Evolutionary conservation across 352 stramenopile species (phyloP), one percentile per base, ranked within the genome.

Genomic region (Lagenidium giganteum): DNA sequence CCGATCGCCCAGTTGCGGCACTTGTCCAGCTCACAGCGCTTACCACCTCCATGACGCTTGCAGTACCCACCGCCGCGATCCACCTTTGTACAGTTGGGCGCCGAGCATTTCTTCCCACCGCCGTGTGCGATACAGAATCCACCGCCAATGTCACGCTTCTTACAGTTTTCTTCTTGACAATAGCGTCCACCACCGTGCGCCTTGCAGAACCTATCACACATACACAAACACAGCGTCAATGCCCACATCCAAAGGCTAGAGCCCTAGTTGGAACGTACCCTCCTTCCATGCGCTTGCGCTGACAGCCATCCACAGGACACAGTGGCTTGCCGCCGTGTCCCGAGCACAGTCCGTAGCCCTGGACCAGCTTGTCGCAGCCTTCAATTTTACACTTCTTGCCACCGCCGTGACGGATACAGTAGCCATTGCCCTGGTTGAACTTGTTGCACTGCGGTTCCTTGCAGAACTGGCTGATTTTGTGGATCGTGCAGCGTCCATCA

Each of bases 231-330:
- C 16, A 18, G 26, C 8, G 7, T 13, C n/a, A 51, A 3, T 8
- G 3, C n/a, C n/a, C n/a, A n/a, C n/a, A n/a, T n/a, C n/a, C n/a
- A 21, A 32, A 9, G 5, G 22, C 32, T 35, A 45, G 34, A 11
- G 18, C 13, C 18, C 41, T 35, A 32, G 43, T 35, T 38, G 17
- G 39, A 17, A 66, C 62, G 13, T 50, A 77, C 48, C 72, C 79
- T 51, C 79, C 79, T 69, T 92, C 79, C 79, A 92, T 89, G 33
- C 76, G 67, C 38, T 92, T 92, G 53, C 89, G 89, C 24, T 83
- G 71, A 18, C 82, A 94, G 7, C 77, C 75, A 9, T 82, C 70
- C 11, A 89, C 42, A 1, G 76, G 71, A 39, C 82, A 94, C 29
- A 91, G 46, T 16, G 77, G 78, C 22, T 90, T 90, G 21, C 82